Percentiles rank a stretch among this genome's conserved stretches.
Conservation (phyloP, 2,329 filamentous ascomycete species). For the Acephala macrosclerotiorum region DNA sequence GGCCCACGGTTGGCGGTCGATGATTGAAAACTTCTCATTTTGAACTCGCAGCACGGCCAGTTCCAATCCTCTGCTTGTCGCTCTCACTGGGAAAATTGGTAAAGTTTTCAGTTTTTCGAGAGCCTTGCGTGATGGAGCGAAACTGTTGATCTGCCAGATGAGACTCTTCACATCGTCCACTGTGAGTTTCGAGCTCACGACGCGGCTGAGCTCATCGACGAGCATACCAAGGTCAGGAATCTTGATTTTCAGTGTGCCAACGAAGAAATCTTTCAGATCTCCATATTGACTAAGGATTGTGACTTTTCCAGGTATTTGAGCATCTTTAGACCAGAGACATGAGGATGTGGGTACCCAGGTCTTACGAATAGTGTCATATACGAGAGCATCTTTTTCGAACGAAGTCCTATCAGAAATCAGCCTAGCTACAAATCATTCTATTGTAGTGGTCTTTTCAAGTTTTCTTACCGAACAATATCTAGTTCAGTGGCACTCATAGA, state of each 20-base stretch:
- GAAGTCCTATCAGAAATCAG: background rate
- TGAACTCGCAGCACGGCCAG: background rate
- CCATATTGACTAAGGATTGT: constrained; percentile 24
- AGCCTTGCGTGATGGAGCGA: constrained; percentile 14
- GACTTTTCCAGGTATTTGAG: constrained; percentile 25
- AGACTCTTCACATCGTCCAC: constrained; percentile 25
- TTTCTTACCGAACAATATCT: constrained; percentile 7
- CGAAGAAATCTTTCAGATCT: constrained; percentile 26
- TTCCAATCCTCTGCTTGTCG: background rate
- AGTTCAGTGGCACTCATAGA: background rate
- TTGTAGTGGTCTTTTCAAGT: constrained; percentile 16
- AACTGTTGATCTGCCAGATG: constrained; percentile 25
- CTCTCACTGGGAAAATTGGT: background rate
- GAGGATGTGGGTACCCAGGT: constrained; percentile 21
- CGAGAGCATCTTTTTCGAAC: constrained; percentile 24
- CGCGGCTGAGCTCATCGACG: constrained; percentile 25
- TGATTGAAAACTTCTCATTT: constrained; percentile 18
- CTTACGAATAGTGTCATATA: constrained; percentile 12
- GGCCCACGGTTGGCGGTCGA: constrained; percentile 22
- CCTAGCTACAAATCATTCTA: background rate
- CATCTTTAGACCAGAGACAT: constrained; percentile 26
- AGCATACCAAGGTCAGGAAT: constrained; percentile 23
- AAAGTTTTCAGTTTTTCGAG: background rate
- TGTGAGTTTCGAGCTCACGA: constrained; percentile 16
- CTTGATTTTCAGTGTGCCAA: constrained; percentile 25